Conservation (phyloP, 495 filamentous ascomycete species). For the Hypoxylon lienhwacheense region DNA sequence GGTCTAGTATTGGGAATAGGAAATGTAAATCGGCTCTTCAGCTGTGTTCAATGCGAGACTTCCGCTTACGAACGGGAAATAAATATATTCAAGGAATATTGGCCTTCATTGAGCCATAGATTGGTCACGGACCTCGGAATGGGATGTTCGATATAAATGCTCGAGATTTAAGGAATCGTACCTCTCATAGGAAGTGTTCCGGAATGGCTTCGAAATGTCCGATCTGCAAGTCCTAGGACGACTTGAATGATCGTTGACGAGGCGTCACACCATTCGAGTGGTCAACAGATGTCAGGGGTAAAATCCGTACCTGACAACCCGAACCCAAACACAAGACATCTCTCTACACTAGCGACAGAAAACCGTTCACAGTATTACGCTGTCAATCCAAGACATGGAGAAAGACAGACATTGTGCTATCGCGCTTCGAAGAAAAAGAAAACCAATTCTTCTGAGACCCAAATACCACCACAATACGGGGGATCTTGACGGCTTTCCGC, state of each 20-base stretch:
- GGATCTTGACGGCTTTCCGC: slow-evolving; percentile 26
- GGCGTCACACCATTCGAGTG: background rate
- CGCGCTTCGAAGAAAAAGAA: slow-evolving; percentile 11
- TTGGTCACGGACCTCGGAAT: background rate
- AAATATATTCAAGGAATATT: too few species aligned
- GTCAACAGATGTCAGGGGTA: slow-evolving; percentile 15
- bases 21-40: background rate
- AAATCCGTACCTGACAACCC: slow-evolving; percentile 25
- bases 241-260: slow-evolving; percentile 17
- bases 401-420: slow-evolving; percentile 11
- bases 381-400: slow-evolving; percentile 29
- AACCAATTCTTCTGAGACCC: slow-evolving; percentile 32
- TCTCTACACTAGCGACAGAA: slow-evolving; percentile 24
- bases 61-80: background rate
- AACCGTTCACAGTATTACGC: slow-evolving; percentile 28
- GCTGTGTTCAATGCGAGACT: background rate
- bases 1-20: too few species aligned
- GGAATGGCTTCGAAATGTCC: slow-evolving; percentile 5
- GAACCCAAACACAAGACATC: slow-evolving; percentile 23
- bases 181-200: background rate
- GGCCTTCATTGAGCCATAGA: background rate
- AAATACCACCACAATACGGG: background rate
- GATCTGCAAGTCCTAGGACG: slow-evolving; percentile 21
- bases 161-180: background rate
- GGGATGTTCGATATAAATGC: background rate